phyloP scores from a whole-genome alignment of 2,329 filamentous ascomycete species.

The Purpureocillium lavendulum region DNA sequence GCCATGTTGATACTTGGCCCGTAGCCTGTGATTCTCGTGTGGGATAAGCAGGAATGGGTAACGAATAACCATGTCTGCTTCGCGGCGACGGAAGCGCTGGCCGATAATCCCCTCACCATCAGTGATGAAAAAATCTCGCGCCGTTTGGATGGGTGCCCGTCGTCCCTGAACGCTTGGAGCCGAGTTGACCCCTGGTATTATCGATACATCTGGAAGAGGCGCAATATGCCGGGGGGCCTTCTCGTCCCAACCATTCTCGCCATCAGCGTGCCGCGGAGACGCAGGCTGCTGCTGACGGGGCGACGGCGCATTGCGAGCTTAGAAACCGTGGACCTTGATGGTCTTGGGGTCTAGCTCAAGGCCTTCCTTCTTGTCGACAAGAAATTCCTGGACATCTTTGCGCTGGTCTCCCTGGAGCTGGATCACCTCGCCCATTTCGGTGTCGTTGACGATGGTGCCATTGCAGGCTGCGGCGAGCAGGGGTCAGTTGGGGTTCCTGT shows the following conservation, averaged over 20 bases:
- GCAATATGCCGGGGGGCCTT: constrained; percentile 15
- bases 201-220: constrained; percentile 15
- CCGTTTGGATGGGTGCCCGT: constrained; percentile 17
- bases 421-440: constrained; percentile 98
- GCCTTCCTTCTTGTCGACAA: constrained; percentile 91
- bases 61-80: constrained; percentile 4
- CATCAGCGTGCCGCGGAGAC: constrained; percentile 19
- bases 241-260: constrained; percentile 20
- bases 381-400: constrained; percentile 96
- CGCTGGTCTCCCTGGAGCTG: constrained; percentile 99
- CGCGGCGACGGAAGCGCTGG: constrained; percentile 3
- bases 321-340: constrained; percentile 73
- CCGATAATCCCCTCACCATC: constrained; percentile 2
- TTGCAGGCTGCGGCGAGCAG: constrained; percentile 67
- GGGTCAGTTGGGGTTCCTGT: neutral
- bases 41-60: constrained; percentile 11
- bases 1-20: constrained; percentile 19
- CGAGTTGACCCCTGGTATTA: constrained; percentile 21
- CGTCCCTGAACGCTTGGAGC: constrained; percentile 16
- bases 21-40: constrained; percentile 18
- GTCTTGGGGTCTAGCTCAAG: constrained; percentile 91
- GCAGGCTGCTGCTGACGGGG: constrained; percentile 22
- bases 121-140: constrained; percentile 14
- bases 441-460: constrained; percentile 97
- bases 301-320: constrained; percentile 30